phyloP scores from a whole-genome alignment of 2,329 filamentous ascomycete species.

The Penicillium sclerotiorum region DNA sequence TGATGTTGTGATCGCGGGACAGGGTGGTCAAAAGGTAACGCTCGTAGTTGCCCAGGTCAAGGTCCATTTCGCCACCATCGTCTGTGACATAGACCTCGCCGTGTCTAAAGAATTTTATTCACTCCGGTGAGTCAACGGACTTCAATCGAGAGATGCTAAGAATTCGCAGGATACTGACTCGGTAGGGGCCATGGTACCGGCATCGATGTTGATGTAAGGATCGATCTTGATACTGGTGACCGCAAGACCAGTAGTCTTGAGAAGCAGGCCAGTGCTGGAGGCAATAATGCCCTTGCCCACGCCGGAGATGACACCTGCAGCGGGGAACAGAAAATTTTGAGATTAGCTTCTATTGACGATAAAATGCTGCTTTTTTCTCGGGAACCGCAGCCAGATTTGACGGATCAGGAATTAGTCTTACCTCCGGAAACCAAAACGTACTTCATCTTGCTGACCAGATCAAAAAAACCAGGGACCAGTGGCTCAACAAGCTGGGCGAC shows the following conservation, averaged over 20 bases:
- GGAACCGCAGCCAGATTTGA: neutral
- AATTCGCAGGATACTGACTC: conserved; percentile 21
- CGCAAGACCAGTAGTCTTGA: conserved; percentile 32
- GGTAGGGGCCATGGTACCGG: conserved; percentile 62
- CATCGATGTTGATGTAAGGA: conserved; percentile 75
- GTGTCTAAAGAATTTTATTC: conserved; percentile 56
- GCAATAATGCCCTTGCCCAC: conserved; percentile 66
- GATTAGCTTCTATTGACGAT: conserved; percentile 1
- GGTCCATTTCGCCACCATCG: conserved; percentile 76
- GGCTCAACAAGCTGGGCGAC: conserved; percentile 1
- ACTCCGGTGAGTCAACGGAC: neutral
- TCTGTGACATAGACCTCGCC: conserved; percentile 88
- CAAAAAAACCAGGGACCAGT: neutral
- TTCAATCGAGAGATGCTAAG: neutral
- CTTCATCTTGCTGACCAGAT: conserved; percentile 62
- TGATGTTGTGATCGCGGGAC: conserved; percentile 90
- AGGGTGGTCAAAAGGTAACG: conserved; percentile 81
- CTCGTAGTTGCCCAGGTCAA: conserved; percentile 77
- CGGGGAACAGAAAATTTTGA: neutral
- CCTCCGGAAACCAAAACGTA: conserved; percentile 80
- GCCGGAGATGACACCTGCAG: conserved; percentile 51
- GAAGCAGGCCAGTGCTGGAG: conserved; percentile 45
- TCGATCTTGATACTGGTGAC: conserved; percentile 49
- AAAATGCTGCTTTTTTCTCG: neutral
- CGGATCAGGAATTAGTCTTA: conserved; percentile 42